Conservation (phyloP, 2,329 filamentous ascomycete genomes). For the Fusarium sp. region DNA sequence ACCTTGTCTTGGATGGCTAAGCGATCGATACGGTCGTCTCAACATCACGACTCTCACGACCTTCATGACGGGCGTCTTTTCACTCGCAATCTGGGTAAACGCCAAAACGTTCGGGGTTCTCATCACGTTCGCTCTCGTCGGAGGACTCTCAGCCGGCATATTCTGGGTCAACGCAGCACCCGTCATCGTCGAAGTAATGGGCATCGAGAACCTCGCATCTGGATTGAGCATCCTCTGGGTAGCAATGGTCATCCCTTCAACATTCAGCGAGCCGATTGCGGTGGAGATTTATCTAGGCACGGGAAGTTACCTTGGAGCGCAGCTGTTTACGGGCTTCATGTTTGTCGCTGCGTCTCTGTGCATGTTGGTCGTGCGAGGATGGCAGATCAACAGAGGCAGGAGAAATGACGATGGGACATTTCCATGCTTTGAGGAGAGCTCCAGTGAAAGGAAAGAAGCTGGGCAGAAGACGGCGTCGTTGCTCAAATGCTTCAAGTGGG, state of each 20-base stretch:
- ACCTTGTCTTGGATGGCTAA: conserved; percentile 72
- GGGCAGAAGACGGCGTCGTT: neutral
- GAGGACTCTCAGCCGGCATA: conserved; percentile 10
- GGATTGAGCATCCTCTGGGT: conserved; percentile 29
- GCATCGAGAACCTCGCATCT: conserved; percentile 11
- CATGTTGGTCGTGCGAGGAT: neutral
- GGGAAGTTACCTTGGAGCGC: conserved; percentile 23
- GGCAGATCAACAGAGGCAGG: neutral
- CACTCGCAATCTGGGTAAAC: conserved; percentile 20
- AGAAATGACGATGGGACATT: neutral
- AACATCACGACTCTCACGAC: conserved; percentile 71
- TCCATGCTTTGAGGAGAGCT: neutral
- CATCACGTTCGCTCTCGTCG: conserved; percentile 8
- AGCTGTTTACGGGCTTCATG: conserved; percentile 25
- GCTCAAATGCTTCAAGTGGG: neutral
- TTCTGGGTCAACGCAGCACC: conserved; percentile 27
- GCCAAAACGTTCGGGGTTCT: conserved; percentile 17
- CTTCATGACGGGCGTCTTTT: conserved; percentile 2
- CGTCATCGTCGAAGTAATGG: conserved; percentile 19
- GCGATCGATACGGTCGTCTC: conserved; percentile 70
- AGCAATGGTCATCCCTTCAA: conserved; percentile 8
- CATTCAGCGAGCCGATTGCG: conserved; percentile 26
- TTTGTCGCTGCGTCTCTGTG: conserved; percentile 7
- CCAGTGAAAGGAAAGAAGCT: neutral
- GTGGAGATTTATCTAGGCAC: conserved; percentile 17